Percentiles rank a stretch among this genome's conserved stretches.
These are phyloP conservation scores for Cytospora leucostoma DNA, from an alignment of 2,329 filamentous ascomycete genomes.

Conservation along the genomic window DNA sequence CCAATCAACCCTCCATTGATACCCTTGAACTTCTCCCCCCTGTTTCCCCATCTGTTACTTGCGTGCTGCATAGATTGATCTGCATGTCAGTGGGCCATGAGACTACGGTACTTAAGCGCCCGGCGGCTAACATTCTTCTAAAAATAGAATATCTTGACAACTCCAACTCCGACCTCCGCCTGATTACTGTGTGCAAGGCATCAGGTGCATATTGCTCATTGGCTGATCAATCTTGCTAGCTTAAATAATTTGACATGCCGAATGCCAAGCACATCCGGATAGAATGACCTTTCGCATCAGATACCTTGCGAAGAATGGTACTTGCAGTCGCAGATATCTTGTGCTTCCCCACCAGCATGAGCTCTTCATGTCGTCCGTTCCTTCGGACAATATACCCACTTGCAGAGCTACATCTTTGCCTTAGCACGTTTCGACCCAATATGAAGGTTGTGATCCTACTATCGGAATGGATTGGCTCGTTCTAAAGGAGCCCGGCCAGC, in stretches of 20 bases:
- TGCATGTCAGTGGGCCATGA: slow-evolving; percentile 3
- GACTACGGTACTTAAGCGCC: slow-evolving; percentile 22
- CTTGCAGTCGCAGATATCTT: not conserved
- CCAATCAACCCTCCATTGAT: slow-evolving; percentile 10
- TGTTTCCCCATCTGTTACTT: slow-evolving; percentile 12
- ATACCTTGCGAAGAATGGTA: not conserved
- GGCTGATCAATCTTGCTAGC: slow-evolving; percentile 10
- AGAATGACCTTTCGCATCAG: not conserved
- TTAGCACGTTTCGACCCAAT: slow-evolving; percentile 3
- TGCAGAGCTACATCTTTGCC: not conserved
- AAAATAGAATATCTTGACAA: slow-evolving; percentile 22
- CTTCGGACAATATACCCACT: slow-evolving; percentile 3
- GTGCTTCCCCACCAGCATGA: slow-evolving; percentile 10
- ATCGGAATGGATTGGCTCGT: not conserved
- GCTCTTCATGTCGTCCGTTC: slow-evolving; percentile 2
- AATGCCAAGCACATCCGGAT: not conserved
- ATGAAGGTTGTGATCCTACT: slow-evolving; percentile 15
- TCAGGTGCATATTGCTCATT: not conserved
- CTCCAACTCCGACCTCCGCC: not conserved
- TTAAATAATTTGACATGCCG: slow-evolving; percentile 5
- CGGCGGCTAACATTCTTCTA: slow-evolving; percentile 19
- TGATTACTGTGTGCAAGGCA: not conserved
- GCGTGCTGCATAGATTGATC: slow-evolving; percentile 3
- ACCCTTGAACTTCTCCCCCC: not conserved
- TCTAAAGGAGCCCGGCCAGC: not conserved